Evolutionary conservation across 2,329 filamentous ascomycete species (phyloP).

Genomic region (Diaporthe humulicola): DNA sequence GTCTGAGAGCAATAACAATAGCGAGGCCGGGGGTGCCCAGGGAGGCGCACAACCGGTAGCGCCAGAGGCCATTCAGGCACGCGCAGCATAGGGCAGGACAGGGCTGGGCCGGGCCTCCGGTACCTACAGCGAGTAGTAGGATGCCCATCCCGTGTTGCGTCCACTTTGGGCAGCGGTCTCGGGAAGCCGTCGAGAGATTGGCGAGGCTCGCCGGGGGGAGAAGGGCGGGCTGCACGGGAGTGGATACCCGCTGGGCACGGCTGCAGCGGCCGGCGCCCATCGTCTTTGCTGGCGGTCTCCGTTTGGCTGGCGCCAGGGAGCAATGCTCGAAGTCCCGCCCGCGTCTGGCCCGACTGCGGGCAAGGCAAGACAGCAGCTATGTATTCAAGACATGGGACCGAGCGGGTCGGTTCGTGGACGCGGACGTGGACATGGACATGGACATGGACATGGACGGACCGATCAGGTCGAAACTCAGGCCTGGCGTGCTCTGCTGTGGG

Average conservation of each 20-base stretch:
- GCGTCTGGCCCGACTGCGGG: neutral
- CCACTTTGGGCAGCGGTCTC: conserved; percentile 20
- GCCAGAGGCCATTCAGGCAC: neutral
- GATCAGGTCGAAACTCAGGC: neutral
- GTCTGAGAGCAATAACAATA: conserved; percentile 14
- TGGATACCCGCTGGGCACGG: conserved; percentile 23
- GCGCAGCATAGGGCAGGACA: neutral
- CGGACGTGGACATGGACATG: neutral
- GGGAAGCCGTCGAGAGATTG: conserved; percentile 20
- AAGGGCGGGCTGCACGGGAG: conserved; percentile 14
- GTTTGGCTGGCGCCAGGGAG: conserved; percentile 22
- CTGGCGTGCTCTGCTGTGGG: neutral
- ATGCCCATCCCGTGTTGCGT: neutral
- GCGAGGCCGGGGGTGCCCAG: neutral
- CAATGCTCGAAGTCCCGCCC: neutral
- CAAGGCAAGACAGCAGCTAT: neutral
- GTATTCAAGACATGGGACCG: neutral
- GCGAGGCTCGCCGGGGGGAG: conserved; percentile 11
- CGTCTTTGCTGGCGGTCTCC: conserved; percentile 30
- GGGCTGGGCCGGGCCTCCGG: neutral
- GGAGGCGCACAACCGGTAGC: neutral
- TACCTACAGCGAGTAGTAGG: conserved; percentile 1
- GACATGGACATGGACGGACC: neutral
- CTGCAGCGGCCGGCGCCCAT: conserved; percentile 18
- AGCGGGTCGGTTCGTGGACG: conserved; percentile 8